These are phyloP conservation scores for Dactylonectria estremocensis DNA, from an alignment of 2,329 filamentous ascomycete genomes.

Conservation along the genomic window DNA sequence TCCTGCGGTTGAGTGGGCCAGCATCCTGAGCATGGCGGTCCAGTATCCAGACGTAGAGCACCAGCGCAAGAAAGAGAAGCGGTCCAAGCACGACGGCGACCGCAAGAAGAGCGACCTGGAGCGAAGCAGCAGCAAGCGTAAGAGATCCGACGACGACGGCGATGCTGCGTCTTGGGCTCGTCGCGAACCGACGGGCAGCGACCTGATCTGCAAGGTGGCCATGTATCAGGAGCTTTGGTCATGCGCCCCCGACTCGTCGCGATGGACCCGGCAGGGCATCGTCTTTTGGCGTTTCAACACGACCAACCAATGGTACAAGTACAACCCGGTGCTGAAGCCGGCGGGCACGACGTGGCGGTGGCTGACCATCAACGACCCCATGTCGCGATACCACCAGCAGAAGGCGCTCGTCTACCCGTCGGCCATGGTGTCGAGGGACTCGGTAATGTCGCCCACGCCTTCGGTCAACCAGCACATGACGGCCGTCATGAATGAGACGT, in stretches of 20 bases:
- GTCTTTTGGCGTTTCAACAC: constrained; percentile 75
- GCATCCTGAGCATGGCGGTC: constrained; percentile 70
- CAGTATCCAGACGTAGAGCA: constrained; percentile 64
- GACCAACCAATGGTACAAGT: constrained; percentile 67
- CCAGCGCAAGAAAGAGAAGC: constrained; percentile 57
- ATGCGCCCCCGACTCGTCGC: constrained; percentile 60
- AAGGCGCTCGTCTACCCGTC: constrained; percentile 58
- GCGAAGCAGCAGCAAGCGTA: constrained; percentile 56
- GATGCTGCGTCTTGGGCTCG: constrained; percentile 58
- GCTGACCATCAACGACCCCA: constrained; percentile 72
- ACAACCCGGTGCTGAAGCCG: constrained; percentile 64
- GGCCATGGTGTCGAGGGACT: constrained; percentile 55
- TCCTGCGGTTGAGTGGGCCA: constrained; percentile 71
- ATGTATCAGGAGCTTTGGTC: constrained; percentile 80
- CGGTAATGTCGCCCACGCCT: constrained; percentile 69
- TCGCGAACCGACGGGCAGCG: constrained; percentile 64
- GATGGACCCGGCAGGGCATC: constrained; percentile 72
- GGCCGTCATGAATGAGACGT: constrained; percentile 71
- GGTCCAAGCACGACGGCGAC: constrained; percentile 52
- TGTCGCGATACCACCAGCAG: constrained; percentile 71
- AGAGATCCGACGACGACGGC: constrained; percentile 59
- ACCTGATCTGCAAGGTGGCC: constrained; percentile 72
- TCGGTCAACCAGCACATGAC: constrained; percentile 66
- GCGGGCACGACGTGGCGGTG: constrained; percentile 74
- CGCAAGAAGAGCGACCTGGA: constrained; percentile 55